Percentiles rank a stretch among this genome's conserved stretches.
phyloP scores from a whole-genome alignment of 2,329 filamentous ascomycete genomes.

The Celoporthe dispersa region DNA sequence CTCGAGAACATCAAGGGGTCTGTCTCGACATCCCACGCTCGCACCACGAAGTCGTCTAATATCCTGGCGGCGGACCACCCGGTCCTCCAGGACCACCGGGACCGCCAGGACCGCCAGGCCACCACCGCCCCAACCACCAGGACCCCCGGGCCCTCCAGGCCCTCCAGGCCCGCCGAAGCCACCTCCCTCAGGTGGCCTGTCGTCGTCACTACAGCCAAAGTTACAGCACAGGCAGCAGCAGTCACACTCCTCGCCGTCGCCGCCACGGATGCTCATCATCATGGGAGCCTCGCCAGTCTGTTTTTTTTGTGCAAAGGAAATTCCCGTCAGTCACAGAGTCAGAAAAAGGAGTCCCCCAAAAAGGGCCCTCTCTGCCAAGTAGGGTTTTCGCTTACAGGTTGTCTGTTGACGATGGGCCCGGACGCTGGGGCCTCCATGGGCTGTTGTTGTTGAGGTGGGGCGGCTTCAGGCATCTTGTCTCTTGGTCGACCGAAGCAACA shows the following conservation, averaged over 20 bases:
- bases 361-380: background rate
- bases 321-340: background rate
- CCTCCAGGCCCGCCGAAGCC: conserved; percentile 12
- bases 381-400: conserved; percentile 17
- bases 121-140: conserved; percentile 9
- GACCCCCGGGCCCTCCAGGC: background rate
- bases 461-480: conserved; percentile 26
- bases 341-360: no score
- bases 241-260: conserved; percentile 26
- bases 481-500: background rate
- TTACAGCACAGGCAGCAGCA: conserved; percentile 24
- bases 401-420: conserved; percentile 10
- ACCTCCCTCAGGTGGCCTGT: conserved; percentile 10
- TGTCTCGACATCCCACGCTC: background rate
- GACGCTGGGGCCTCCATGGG: conserved; percentile 23
- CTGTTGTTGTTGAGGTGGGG: conserved; percentile 24
- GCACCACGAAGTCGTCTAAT: background rate
- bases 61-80: conserved; percentile 7
- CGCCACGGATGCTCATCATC: conserved; percentile 25
- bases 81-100: conserved; percentile 12
- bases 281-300: conserved; percentile 23
- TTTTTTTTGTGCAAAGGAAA: background rate
- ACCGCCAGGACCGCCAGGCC: conserved; percentile 3
- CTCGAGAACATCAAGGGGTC: background rate
- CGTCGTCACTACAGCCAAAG: conserved; percentile 20